Evolutionary conservation across 2,329 filamentous ascomycete genomes (phyloP).

Genomic region (Fusarium mangiferae): DNA sequence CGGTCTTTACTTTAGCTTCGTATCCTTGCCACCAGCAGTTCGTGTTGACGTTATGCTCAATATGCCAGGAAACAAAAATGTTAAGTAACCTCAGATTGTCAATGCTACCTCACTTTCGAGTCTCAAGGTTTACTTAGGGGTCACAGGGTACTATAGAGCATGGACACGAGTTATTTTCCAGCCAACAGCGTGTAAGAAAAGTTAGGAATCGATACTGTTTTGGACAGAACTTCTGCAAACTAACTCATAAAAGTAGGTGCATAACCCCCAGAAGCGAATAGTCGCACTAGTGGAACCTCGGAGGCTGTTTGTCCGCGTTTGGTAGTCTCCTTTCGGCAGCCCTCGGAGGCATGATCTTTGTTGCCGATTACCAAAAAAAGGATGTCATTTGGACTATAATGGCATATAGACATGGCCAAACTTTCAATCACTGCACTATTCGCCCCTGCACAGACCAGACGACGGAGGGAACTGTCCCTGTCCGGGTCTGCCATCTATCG

Average conservation of each 20-base stretch:
- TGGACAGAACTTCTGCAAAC: not conserved
- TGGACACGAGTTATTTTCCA: not conserved
- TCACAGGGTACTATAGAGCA: not conserved
- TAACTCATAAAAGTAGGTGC: not conserved
- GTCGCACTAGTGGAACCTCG: not conserved
- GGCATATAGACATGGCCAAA: too few species aligned
- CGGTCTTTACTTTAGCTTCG: too few species aligned
- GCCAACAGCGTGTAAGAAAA: not conserved
- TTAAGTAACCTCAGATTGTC: not conserved
- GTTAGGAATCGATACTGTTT: not conserved
- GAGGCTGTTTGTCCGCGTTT: not conserved
- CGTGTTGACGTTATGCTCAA: not conserved
- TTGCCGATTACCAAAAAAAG: not conserved
- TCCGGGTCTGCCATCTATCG: too few species aligned
- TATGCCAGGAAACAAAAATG: not conserved
- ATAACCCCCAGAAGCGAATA: not conserved
- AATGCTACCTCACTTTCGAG: not conserved
- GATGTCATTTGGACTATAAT: too few species aligned
- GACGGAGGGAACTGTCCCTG: too few species aligned
- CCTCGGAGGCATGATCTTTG: not conserved
- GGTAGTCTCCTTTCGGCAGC: not conserved
- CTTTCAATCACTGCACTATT: too few species aligned
- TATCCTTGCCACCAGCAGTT: not conserved
- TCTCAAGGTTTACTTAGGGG: not conserved
- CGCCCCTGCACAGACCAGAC: too few species aligned